phyloP scores from a whole-genome alignment of 2,329 filamentous ascomycete genomes.

The Talaromyces sp. region DNA sequence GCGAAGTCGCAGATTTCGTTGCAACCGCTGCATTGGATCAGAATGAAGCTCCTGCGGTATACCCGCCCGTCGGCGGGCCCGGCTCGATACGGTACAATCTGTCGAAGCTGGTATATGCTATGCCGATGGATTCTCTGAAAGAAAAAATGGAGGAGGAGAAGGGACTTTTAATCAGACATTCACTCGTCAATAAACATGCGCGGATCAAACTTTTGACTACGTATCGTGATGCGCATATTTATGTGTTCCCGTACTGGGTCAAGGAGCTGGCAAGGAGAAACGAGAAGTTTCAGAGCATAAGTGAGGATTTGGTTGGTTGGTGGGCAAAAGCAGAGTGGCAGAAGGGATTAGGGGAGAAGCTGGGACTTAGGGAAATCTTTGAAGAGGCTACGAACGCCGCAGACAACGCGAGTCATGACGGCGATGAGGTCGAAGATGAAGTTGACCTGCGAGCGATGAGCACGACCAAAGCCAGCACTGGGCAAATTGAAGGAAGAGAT shows the following conservation, averaged over 20 bases:
- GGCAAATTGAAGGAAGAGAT: conserved; percentile 13
- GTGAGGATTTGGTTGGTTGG: conserved; percentile 88
- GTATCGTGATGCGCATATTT: conserved; percentile 88
- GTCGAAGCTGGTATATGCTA: conserved; percentile 77
- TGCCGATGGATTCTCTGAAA: conserved; percentile 83
- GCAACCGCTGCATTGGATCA: conserved; percentile 66
- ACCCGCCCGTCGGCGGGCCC: conserved; percentile 49
- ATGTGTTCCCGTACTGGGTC: conserved; percentile 89
- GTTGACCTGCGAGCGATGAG: conserved; percentile 53
- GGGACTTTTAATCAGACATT: conserved; percentile 64
- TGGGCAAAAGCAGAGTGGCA: conserved; percentile 97
- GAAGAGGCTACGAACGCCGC: conserved; percentile 21
- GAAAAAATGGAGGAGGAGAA: conserved; percentile 75
- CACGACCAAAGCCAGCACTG: conserved; percentile 46
- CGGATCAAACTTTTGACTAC: conserved; percentile 75
- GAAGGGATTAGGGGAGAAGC: conserved; percentile 69
- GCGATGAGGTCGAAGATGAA: conserved; percentile 49
- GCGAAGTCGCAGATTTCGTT: conserved; percentile 89
- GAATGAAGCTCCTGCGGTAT: conserved; percentile 49
- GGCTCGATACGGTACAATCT: conserved; percentile 65
- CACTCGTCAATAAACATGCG: conserved; percentile 69
- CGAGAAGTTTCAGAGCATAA: conserved; percentile 78
- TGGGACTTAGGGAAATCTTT: conserved; percentile 67
- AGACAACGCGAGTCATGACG: conserved; percentile 35
- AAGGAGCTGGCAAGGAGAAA: conserved; percentile 78